These are phyloP conservation scores for Rutstroemia sp. DNA, from an alignment of 2,329 filamentous ascomycete genomes.

Conservation along the genomic window DNA sequence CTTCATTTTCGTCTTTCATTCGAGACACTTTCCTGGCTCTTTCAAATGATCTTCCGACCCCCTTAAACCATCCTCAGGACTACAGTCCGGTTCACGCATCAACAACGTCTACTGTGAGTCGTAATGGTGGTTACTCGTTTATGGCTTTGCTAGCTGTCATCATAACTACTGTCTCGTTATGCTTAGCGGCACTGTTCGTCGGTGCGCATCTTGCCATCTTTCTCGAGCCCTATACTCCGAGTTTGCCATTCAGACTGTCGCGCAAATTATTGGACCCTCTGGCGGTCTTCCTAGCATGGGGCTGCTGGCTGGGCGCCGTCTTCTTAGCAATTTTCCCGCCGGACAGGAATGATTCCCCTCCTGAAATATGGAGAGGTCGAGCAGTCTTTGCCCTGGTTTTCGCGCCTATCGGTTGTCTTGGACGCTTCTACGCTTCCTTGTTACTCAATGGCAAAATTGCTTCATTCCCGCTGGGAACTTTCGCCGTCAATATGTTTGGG, in stretches of 20 bases:
- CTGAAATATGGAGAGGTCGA: slow-evolving; percentile 65
- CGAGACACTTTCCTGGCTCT: slow-evolving; percentile 73
- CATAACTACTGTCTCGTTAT: slow-evolving; percentile 64
- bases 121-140: slow-evolving; percentile 73
- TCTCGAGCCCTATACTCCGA: slow-evolving; percentile 50
- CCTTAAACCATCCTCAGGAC: slow-evolving; percentile 35
- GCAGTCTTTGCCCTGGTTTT: slow-evolving; percentile 74
- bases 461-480: slow-evolving; percentile 79
- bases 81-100: slow-evolving; percentile 25
- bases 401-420: slow-evolving; percentile 70
- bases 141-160: slow-evolving; percentile 71
- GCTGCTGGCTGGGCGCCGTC: slow-evolving; percentile 71
- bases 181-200: slow-evolving; percentile 58
- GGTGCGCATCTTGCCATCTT: slow-evolving; percentile 70
- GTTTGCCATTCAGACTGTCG: slow-evolving; percentile 48
- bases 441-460: slow-evolving; percentile 60
- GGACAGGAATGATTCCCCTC: slow-evolving; percentile 35
- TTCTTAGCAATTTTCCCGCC: slow-evolving; percentile 67
- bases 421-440: slow-evolving; percentile 65
- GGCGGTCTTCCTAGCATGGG: slow-evolving; percentile 58
- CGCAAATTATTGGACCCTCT: slow-evolving; percentile 57
- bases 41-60: slow-evolving; percentile 61
- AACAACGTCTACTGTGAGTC: slow-evolving; percentile 34
- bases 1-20: slow-evolving; percentile 81
- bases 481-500: slow-evolving; percentile 71